Conservation (phyloP, 2,329 filamentous ascomycete species). For the Aspergillus caelatus region DNA sequence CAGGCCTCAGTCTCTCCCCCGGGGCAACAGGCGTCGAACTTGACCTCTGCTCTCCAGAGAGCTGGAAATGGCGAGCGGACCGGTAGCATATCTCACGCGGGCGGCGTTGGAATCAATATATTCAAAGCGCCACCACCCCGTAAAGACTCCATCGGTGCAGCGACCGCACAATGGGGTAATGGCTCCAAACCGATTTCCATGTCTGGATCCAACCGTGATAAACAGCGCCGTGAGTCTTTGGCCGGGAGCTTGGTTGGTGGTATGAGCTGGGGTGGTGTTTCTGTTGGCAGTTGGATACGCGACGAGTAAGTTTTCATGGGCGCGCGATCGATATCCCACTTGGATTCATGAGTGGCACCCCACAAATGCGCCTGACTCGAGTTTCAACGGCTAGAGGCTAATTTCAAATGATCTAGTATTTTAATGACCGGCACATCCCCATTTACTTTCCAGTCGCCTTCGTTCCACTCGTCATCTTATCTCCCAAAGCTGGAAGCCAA, state of each 20-base stretch:
- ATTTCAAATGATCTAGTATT: conserved; percentile 63
- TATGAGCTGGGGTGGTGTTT: conserved; percentile 96
- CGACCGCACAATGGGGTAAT: conserved; percentile 57
- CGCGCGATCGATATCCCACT: conserved; percentile 22
- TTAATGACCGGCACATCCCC: conserved; percentile 97
- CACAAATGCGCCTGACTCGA: conserved; percentile 1
- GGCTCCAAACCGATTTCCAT: conserved; percentile 65
- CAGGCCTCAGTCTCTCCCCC: conserved; percentile 62
- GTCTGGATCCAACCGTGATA: conserved; percentile 51
- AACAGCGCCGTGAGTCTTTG: conserved; percentile 60
- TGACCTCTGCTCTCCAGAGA: conserved; percentile 63
- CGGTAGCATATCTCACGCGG: conserved; percentile 48
- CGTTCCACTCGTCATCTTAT: conserved; percentile 95
- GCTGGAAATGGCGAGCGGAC: conserved; percentile 46
- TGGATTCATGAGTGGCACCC: conserved; percentile 9
- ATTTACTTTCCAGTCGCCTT: conserved; percentile 86
- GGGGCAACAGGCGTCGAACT: conserved; percentile 62
- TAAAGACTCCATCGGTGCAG: conserved; percentile 58
- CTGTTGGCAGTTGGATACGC: conserved; percentile 93
- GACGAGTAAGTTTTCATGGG: conserved; percentile 79
- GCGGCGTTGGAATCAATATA: conserved; percentile 39
- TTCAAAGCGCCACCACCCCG: conserved; percentile 48
- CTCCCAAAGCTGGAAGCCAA: conserved; percentile 94
- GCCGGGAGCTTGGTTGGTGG: conserved; percentile 69
- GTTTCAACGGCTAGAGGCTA: conserved; percentile 4